Conservation (phyloP, 225 moss, liverwort and hornwort genomes). For the Rhytidiadelphus loreus region DNA sequence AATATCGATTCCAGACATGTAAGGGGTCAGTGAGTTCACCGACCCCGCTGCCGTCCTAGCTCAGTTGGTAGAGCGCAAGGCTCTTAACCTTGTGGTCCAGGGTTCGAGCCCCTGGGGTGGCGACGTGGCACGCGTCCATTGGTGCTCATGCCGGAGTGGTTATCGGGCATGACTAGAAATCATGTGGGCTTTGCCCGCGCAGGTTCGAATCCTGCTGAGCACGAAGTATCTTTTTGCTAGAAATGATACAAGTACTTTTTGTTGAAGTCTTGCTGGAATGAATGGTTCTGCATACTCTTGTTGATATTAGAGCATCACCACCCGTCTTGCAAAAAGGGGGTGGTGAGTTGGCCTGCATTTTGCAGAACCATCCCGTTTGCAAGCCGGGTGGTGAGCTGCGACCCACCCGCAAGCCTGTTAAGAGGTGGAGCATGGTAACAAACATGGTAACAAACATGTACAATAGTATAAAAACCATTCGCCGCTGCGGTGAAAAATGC, state of each 20-base stretch:
- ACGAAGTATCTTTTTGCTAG: neutral
- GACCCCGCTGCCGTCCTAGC: neutral
- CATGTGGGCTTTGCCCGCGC: slow-evolving; percentile 81
- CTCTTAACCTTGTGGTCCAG: slow-evolving; percentile 40
- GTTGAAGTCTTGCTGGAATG: neutral
- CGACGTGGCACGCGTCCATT: fast-evolving
- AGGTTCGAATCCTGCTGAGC: slow-evolving; percentile 84
- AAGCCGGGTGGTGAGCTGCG: too few relatives aligned
- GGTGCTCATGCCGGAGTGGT: slow-evolving; percentile 83
- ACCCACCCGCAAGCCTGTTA: too few relatives aligned
- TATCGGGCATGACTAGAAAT: slow-evolving; percentile 87
- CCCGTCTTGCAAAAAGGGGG: too few relatives aligned
- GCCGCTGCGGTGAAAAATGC: too few relatives aligned
- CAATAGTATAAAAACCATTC: too few relatives aligned
- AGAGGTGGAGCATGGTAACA: too few relatives aligned
- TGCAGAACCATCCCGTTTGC: too few relatives aligned
- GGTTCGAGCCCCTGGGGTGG: slow-evolving; percentile 40
- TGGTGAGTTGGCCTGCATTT: too few relatives aligned
- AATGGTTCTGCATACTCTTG: neutral
- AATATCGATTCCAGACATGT: fast-evolving
- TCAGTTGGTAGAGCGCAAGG: slow-evolving; percentile 46
- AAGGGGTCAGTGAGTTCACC: fast-evolving
- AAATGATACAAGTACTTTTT: slow-evolving; percentile 41
- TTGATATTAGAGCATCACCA: neutral
- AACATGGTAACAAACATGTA: too few relatives aligned